Conservation (phyloP, 2,329 filamentous ascomycete genomes). For the Pseudogymnoascus sp. region DNA sequence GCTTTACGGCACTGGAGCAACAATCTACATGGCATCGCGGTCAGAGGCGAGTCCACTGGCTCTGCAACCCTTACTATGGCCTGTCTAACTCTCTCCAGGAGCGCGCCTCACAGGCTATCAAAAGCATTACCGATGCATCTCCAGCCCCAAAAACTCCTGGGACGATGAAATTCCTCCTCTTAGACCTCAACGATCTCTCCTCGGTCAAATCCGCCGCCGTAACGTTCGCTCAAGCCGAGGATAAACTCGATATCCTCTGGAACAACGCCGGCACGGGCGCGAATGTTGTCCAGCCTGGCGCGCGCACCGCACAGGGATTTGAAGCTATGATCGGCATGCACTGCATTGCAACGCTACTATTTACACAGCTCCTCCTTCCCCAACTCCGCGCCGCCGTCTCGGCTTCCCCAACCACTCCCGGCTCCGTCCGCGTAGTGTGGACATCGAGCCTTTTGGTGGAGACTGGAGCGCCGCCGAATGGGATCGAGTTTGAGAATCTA, state of each 20-base stretch:
- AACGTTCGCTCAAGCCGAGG: conserved; percentile 18
- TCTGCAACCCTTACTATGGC: neutral
- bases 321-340: conserved; percentile 19
- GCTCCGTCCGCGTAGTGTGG: conserved; percentile 20
- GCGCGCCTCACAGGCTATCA: conserved; percentile 36
- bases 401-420: neutral
- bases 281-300: conserved; percentile 5
- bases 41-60: conserved; percentile 18
- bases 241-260: conserved; percentile 23
- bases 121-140: conserved; percentile 30
- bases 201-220: conserved; percentile 23
- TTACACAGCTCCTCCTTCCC: conserved; percentile 34
- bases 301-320: conserved; percentile 14
- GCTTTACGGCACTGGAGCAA: conserved; percentile 44
- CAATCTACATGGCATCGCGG: conserved; percentile 43
- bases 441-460: conserved; percentile 21
- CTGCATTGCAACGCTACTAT: conserved; percentile 18
- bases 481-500: conserved; percentile 17
- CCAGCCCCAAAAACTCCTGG: conserved; percentile 30
- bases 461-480: conserved; percentile 13
- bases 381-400: conserved; percentile 28
- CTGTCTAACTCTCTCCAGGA: conserved; percentile 12
- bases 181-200: conserved; percentile 32
- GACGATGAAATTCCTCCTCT: conserved; percentile 31
- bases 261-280: conserved; percentile 24